These are phyloP conservation scores for Ganoderma sinense DNA, from an alignment of 1,284 basidiomycete genomes.

Conservation along the genomic window DNA sequence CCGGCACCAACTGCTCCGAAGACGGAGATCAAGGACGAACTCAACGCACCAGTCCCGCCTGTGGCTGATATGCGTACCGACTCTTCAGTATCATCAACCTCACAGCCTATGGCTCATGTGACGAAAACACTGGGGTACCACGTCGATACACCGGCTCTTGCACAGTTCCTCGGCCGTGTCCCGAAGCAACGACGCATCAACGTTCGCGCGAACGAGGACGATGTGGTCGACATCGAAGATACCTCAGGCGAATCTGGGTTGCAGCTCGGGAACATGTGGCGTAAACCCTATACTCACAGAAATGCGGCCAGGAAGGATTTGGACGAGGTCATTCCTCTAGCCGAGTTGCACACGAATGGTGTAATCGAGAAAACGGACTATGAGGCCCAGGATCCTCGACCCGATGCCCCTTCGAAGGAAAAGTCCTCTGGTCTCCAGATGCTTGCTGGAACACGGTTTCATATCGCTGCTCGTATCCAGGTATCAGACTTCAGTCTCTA, in stretches of 20 bases:
- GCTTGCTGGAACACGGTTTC: constrained; percentile 61
- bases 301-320: constrained; percentile 49
- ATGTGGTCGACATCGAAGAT: constrained; percentile 53
- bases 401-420: neutral
- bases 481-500: constrained; percentile 72
- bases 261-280: constrained; percentile 38
- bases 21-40: neutral
- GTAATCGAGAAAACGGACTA: neutral
- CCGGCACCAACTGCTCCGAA: neutral
- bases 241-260: constrained; percentile 9
- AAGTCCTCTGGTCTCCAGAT: constrained; percentile 7
- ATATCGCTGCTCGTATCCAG: constrained; percentile 67
- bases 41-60: neutral
- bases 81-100: neutral
- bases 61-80: neutral
- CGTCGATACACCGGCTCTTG: constrained; percentile 73
- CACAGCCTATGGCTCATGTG: constrained; percentile 47
- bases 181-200: constrained; percentile 64
- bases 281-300: constrained; percentile 54
- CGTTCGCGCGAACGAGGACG: constrained; percentile 54
- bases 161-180: constrained; percentile 70
- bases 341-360: constrained; percentile 7
- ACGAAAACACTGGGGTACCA: constrained; percentile 73
- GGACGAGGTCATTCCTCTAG: constrained; percentile 35
- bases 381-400: neutral